Base-by-base conservation (phyloP, 2,329 filamentous ascomycete genomes). In the Pseudocercospora crystallina region DNA sequence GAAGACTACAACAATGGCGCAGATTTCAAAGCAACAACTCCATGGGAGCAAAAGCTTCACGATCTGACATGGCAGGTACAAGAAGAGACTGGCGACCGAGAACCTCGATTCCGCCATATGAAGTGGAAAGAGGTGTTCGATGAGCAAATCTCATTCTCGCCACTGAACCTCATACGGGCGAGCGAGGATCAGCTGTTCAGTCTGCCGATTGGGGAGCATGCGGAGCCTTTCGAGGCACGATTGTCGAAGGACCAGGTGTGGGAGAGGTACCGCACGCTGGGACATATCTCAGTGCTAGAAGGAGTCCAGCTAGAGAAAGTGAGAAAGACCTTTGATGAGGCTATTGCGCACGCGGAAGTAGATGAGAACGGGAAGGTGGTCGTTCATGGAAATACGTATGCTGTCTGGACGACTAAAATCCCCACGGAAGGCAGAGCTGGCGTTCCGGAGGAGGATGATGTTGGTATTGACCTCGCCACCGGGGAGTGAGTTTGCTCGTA, bases 111-210 rank as follows among this genome's bases (percentile, higher is more conserved):
- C 70, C 79, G 86, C 43, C 76, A 89, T 64, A 60, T 76, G 58
- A 67, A 77, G 61, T 90, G 86, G 87, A 77, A 77, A 55, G 65
- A 79, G 11, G 78, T 85, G 2, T 89, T 90, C 58, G 79, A 83
- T 32, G 70, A 77, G 9, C 82, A 87, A 61, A 67, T 79, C 5
- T 72, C 78, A 46, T 72, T 67, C 31, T 80, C 73, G 36, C 78
- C 79, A 2, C 53, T 81, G n/a, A 76, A 64, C 2, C 42, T 67
- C 33, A 59, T 75, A 17, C 64, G 65, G 7, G 61, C 68, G n/a
- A 54, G 58, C 13, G 66, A 67, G 14, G 67, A 80, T 53, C 74
- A 77, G 26, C 65, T 83, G 29, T 89, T 89, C 63, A 76, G 80
- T 10, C 72, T 84, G 32, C 84, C 85, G 0, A 69, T 88, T 5